Base-by-base conservation (phyloP, 495 filamentous ascomycete genomes). In the Penicillium daleae region DNA sequence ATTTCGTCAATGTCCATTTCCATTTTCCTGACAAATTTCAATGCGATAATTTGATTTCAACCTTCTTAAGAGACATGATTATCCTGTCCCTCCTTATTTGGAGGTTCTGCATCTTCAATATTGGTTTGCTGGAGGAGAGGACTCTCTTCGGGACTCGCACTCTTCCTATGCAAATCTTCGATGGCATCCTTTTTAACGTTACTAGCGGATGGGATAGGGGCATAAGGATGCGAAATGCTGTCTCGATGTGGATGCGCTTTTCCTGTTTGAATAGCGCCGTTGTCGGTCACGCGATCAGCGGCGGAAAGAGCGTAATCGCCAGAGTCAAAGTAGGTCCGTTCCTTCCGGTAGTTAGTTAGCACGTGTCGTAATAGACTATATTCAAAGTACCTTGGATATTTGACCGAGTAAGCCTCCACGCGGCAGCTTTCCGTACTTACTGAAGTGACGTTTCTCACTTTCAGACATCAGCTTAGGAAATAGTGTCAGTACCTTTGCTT, bases 241-340 rank as follows among this genome's bases (percentile, higher is more conserved):
- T 69, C 55, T 10, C 71, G 71, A 19, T 60, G 21, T 6, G 73
- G 73, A 67, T 72, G 71, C 2, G 58, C 49, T 61, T 19, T 67
- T 48, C 73, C 73, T 6, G 71, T 68, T 48, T 71, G 55, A 37
- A 74, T 61, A 48, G 61, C 56, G 26, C 67, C 71, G 35, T 64
- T 56, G 40, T 76, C 66, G 29, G 67, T 74, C 31, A 58, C 64
- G 10, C 51, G 42, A 37, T 71, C 10, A 54, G 69, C 62, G 12
- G 71, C 59, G n/a, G 67, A 76, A 66, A 74, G 62, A 59, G 73
- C 73, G 13, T 68, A 70, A 53, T 76, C 71, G 40, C 73, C 73
- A 6, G 71, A 76, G 69, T 76, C 73, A 58, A 76, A 74, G 56
- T 74, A 76, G 0, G 33, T 68, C 37, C 73, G 69, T 61, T 72